Conservation (phyloP, 768 basidiomycete genomes). For the Hericium alpestre region DNA sequence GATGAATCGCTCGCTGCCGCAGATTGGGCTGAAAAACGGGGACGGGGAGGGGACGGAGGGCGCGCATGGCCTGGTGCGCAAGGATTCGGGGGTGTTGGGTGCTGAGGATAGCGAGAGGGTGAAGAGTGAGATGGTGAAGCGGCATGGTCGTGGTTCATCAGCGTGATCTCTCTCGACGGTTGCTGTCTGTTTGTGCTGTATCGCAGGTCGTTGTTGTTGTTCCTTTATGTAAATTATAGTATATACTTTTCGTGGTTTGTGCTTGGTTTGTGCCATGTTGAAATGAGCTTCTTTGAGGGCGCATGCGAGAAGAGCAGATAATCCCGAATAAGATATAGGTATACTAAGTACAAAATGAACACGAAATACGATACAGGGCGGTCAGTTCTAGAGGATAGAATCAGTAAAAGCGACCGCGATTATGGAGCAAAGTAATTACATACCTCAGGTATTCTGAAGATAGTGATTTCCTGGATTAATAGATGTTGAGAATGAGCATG, state of each 20-base stretch:
- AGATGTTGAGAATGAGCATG: not conserved
- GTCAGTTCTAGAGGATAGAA: slow-evolving; percentile 3
- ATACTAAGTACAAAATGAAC: slow-evolving; percentile 1
- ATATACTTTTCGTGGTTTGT: not conserved
- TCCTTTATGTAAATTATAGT: too few species aligned
- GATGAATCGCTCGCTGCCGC: not conserved
- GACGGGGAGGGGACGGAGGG: not conserved
- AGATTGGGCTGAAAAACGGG: not conserved
- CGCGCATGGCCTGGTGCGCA: not conserved
- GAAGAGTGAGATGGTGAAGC: not conserved
- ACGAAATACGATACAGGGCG: slow-evolving; percentile 1
- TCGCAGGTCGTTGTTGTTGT: not conserved
- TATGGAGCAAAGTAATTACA: slow-evolving; percentile 9
- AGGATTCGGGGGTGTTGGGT: slow-evolving; percentile 5
- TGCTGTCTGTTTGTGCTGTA: not conserved
- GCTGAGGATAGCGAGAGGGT: slow-evolving; percentile 1
- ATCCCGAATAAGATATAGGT: slow-evolving; percentile 4
- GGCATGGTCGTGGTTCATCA: not conserved
- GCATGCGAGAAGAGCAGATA: too few species aligned
- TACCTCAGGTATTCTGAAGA: slow-evolving; percentile 85
- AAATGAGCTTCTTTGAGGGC: not conserved
- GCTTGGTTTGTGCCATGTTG: not conserved
- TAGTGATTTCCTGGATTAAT: slow-evolving; percentile 60
- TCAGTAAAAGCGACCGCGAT: too few species aligned
- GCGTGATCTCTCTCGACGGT: not conserved